These are phyloP conservation scores for Fraxinus floribunda DNA, from an alignment of 305 asterid genomes.

Conservation along the genomic window DNA sequence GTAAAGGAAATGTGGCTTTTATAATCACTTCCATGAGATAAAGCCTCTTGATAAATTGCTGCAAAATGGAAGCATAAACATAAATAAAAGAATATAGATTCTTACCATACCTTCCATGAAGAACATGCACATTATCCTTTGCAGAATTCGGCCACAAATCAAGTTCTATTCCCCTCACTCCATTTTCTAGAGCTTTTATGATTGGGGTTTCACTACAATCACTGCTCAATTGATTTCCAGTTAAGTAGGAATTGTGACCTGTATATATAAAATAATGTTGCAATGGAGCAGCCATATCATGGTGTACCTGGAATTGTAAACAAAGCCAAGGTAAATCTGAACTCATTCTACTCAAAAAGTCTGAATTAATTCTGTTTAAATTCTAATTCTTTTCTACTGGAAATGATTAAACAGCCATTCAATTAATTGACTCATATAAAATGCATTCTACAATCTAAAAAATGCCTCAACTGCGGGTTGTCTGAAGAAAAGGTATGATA, in stretches of 20 bases:
- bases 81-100: slow-evolving; percentile 1
- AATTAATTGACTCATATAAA: background rate
- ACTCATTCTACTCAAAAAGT: background rate
- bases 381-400: background rate
- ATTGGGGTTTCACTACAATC: slow-evolving; percentile 52
- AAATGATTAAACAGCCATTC: background rate
- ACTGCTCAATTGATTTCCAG: slow-evolving; percentile 56
- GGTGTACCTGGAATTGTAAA: slow-evolving; percentile 41
- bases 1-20: background rate
- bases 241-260: slow-evolving; percentile 53
- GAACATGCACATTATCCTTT: slow-evolving; percentile 47
- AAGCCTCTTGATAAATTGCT: background rate
- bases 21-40: background rate
- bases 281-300: slow-evolving; percentile 58
- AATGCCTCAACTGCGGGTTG: background rate
- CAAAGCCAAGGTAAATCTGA: slow-evolving; percentile 8
- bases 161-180: slow-evolving; percentile 51
- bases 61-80: background rate
- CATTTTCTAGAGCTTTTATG: slow-evolving; percentile 47
- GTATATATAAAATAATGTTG: slow-evolving; percentile 55
- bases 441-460: background rate
- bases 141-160: slow-evolving; percentile 51
- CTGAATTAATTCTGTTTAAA: background rate
- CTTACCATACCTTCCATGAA: slow-evolving; percentile 48
- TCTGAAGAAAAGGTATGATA: background rate